Conservation (phyloP, 192 early-diverging fungal species). For the Coemansia sp. region DNA sequence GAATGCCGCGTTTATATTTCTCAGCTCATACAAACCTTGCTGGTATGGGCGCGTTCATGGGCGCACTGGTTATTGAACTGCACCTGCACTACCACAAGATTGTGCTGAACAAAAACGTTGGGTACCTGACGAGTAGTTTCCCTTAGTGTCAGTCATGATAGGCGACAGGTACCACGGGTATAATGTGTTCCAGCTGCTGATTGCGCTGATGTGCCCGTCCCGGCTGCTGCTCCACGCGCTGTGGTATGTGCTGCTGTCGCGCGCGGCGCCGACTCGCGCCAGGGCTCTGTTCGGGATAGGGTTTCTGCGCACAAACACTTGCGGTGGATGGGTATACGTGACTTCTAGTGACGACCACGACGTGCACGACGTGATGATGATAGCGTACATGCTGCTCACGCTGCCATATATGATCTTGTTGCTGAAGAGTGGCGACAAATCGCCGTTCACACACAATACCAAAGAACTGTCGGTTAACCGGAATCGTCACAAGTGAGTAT, state of each 20-base stretch:
- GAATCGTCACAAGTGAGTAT: conserved; percentile 56
- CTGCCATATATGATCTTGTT: conserved; percentile 74
- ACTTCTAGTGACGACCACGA: conserved; percentile 82
- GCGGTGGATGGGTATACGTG: conserved; percentile 84
- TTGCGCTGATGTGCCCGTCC: conserved; percentile 68
- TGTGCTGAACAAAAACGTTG: conserved; percentile 75
- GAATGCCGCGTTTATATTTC: no score
- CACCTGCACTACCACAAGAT: conserved; percentile 81
- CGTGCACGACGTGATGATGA: conserved; percentile 82
- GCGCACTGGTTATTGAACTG: conserved; percentile 68
- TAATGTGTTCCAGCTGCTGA: conserved; percentile 78
- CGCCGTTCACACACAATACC: conserved; percentile 45
- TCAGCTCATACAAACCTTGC: background rate
- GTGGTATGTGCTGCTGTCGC: conserved; percentile 52
- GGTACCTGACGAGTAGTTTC: conserved; percentile 81
- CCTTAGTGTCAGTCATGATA: conserved; percentile 79
- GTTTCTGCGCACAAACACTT: conserved; percentile 70
- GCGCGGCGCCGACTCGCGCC: conserved; percentile 34
- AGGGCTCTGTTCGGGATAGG: conserved; percentile 55
- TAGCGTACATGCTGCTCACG: conserved; percentile 74
- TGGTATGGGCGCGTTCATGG: conserved; percentile 62
- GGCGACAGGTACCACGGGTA: conserved; percentile 80
- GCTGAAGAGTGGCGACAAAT: conserved; percentile 55
- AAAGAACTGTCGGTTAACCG: conserved; percentile 46
- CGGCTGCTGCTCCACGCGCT: conserved; percentile 54